These are phyloP conservation scores for Cystobasidiaceae sp. DNA, from an alignment of 1,284 basidiomycete species.

Conservation along the genomic window DNA sequence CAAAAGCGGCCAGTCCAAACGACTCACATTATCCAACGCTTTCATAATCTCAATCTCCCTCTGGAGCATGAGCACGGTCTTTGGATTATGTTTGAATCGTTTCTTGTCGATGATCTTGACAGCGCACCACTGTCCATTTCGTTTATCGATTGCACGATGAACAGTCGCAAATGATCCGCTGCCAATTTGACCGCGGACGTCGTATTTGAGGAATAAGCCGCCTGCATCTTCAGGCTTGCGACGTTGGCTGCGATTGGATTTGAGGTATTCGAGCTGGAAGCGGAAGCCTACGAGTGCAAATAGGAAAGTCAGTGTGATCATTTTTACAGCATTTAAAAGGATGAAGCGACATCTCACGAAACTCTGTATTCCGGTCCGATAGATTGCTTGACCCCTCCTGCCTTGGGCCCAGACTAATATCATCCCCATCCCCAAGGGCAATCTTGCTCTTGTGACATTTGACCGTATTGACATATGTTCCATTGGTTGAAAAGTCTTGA, in stretches of 20 bases:
- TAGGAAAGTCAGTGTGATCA: background rate
- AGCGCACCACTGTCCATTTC: constrained; percentile 60
- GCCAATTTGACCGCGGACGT: constrained; percentile 53
- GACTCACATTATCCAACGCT: constrained; percentile 59
- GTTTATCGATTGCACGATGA: constrained; percentile 60
- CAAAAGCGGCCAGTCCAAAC: background rate
- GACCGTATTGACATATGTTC: constrained; percentile 34
- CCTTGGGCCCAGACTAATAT: constrained; percentile 2
- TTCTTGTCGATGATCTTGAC: constrained; percentile 63
- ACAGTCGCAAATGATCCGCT: constrained; percentile 76
- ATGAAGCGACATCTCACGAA: background rate
- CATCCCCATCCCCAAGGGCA: constrained; percentile 15
- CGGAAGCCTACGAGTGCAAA: constrained; percentile 3
- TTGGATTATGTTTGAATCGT: constrained; percentile 49
- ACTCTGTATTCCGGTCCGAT: background rate
- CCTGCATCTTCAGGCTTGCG: constrained; percentile 27
- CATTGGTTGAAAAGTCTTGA: constrained; percentile 39
- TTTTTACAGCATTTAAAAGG: background rate
- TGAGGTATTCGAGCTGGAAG: constrained; percentile 13
- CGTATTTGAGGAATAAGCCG: constrained; percentile 37
- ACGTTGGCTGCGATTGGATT: background rate
- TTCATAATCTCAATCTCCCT: constrained; percentile 77
- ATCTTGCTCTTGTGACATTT: constrained; percentile 38
- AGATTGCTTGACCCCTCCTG: background rate
- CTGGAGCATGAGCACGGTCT: constrained; percentile 55